Evolutionary conservation across 164 flowering plant genomes (phyloP), one percentile per base, ranked within the genome.

Genomic region (Vitis vinifera): DNA sequence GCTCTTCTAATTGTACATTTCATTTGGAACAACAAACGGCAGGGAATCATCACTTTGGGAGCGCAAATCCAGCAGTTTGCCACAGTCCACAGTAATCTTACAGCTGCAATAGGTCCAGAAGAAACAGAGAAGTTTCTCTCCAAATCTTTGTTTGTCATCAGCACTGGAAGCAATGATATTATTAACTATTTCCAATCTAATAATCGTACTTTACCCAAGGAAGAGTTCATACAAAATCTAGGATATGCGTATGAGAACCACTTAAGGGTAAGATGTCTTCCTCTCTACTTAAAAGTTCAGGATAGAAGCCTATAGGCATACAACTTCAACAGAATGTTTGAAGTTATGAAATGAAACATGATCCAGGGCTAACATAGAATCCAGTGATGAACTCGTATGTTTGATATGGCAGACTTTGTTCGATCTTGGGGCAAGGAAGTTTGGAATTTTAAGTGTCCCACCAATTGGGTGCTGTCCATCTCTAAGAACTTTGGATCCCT

Each of bases 381-480:
- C 7, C 7, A 37, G 44, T 37, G 44, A 37, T 37, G 44, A 37
- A 37, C 7, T 37, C 44, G 4, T 37, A 6, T 37, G 44, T 4
- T 37, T 3, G 44, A 37, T 37, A 3, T 50, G 51, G 64, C 76
- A 75, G 81, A 58, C 17, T 10, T 17, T 78, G 12, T 71, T 57
- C 14, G 29, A 58, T 27, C 14, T 75, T 52, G 81, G 79, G 15
- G 79, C 82, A 6, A 57, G 74, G 51, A 79, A 66, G 56, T 69
- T 79, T 48, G 79, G 66, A 8, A 65, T 79, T 8, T 6, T 72
- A 4, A 52, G 79, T 13, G 59, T 69, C 23, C 50, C 74, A 3
- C 68, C 82, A 44, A 51, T 78, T 3, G 82, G 82, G 3, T 75
- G 79, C 64, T 59, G 69, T 12, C 82, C 82, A 1, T 4, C 2